Evolutionary conservation across 495 filamentous ascomycete genomes (phyloP), one percentile per base, ranked within the genome.

Genomic region (Ascodesmis nigricans): DNA sequence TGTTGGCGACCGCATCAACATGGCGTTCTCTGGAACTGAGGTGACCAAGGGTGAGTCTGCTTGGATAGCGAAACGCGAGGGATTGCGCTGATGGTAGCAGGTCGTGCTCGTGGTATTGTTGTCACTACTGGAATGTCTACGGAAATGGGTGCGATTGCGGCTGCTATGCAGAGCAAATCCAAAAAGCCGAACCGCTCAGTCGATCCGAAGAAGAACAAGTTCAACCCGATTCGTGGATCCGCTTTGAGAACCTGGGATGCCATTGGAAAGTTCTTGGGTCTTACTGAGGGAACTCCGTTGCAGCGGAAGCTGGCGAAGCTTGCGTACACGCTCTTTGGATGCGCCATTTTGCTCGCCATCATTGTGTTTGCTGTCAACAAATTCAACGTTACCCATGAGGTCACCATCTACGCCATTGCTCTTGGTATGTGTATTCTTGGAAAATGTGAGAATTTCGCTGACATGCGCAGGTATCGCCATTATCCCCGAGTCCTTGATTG

Each of bases 101-200:
- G 73, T 21, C 70, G 73, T 36, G 74, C 64, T 20, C 59, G 62
- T 24, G 73, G 73, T 24, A 65, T 78, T 38, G 71, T 73, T 21
- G 61, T 67, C 17, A 61, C 57, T 33, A 77, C 71, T n/a, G 78
- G 75, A 6, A 84, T 84, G 78, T 49, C 60, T 34, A 90, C 78
- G 0, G 75, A 82, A 53, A 75, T 90, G 29, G 78, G 78, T n/a
- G 79, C 68, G 48, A 87, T 87, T 49, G 78, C 78, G 6, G 63
- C 60, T 33, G 64, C 64, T n/a, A 65, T 70, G 33, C 46, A 50
- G 31, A 69, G 66, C 43, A 73, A 66, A 46, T 52, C 60, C 19
- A 58, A 66, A 37, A 74, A 73, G 42, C 52, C 64, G n/a, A 64
- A 61, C 14, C 59, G 67, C 7, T 70, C 65, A 7, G 65, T 75